A percentile compares a stretch with the other conserved stretches of the same genome.
phyloP scores from a whole-genome alignment of 2,329 filamentous ascomycete genomes.

The Cordyceps militaris region DNA sequence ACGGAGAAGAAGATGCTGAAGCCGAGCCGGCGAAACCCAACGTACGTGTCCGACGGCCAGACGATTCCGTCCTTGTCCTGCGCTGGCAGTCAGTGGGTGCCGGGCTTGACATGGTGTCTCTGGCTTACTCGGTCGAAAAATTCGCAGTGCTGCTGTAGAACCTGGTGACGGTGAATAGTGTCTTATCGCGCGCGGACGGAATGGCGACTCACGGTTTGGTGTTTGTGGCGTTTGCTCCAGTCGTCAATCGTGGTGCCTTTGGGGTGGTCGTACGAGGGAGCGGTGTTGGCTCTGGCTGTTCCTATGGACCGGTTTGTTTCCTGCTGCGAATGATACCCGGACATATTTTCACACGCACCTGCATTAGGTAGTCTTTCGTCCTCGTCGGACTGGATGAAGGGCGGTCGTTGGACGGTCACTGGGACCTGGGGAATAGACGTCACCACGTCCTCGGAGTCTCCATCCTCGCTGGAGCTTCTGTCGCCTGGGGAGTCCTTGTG shows the following conservation, averaged over 20 bases:
- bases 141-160: background rate
- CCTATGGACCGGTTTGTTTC: constrained; percentile 16
- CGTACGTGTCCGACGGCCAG: constrained; percentile 32
- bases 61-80: constrained; percentile 33
- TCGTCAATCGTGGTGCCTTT: constrained; percentile 27
- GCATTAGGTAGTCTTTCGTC: constrained; percentile 21
- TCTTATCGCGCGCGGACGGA: too few relatives aligned
- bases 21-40: constrained; percentile 32
- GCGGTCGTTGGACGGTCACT: constrained; percentile 23
- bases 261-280: constrained; percentile 27
- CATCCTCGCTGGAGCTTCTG: background rate
- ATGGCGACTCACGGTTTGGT: constrained; percentile 23
- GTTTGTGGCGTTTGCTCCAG: constrained; percentile 24
- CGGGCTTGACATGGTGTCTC: background rate
- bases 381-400: constrained; percentile 24
- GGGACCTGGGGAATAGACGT: constrained; percentile 14
- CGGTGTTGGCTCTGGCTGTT: constrained; percentile 29
- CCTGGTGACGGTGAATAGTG: background rate
- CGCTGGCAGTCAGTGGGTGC: constrained; percentile 19
- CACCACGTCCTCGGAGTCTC: background rate
- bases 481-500: background rate
- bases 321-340: background rate
- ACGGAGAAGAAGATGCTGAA: constrained; percentile 30
- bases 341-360: background rate
- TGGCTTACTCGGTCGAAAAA: background rate